Base-by-base conservation (phyloP, 2,329 filamentous ascomycete genomes). In the Pseudocercospora macadamiae region DNA sequence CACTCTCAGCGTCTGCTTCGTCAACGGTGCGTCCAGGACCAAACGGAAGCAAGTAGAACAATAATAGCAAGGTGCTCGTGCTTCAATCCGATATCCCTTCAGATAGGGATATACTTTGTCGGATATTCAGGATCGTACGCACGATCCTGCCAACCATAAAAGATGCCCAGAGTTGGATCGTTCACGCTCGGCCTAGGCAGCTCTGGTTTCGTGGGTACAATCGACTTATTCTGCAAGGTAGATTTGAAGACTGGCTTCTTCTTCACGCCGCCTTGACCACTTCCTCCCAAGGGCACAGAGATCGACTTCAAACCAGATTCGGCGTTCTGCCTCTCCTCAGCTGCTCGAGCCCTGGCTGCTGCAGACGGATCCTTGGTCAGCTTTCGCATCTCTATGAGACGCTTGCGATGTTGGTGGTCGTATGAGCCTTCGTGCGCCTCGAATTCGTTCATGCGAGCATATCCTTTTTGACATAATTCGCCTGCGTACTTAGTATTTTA, bases 361-460 rank as follows among this genome's bases (percentile, higher is more conserved):
- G 86, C 86, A 54, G 82, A 83, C 1, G 89, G 86, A 65, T 91
- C 88, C 66, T 88, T 86, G 28, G 89, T 87, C 80, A 93, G 88
- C 69, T 89, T 87, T 76, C 91, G 91, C 89, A 93, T 92, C 69
- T 95, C 90, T 75, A 91, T 90, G 59, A 93, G 84, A 51, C 90
- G 89, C 73, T 78, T 92, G 74, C 92, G 93, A 76, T 99, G 95
- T 68, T 90, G 90, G 77, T 99, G 95, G 73, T 97, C 95, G 76
- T 97, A 97, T 69, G 90, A 95, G 64, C 87, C 87, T 57, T 97
- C 90, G 74, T 99, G 95, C 6, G 93, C 89, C 76, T 97, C 93
- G 74, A 96, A 97, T 74, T 97, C 93, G 72, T 96, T 93, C 83
- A 96, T 93, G 56, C 95, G 91, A 1, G 88, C 87, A 77, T 97